Evolutionary conservation across 306 rosid species (phyloP), one percentile per base, ranked within the genome.

Genomic region (Corylus avellana): DNA sequence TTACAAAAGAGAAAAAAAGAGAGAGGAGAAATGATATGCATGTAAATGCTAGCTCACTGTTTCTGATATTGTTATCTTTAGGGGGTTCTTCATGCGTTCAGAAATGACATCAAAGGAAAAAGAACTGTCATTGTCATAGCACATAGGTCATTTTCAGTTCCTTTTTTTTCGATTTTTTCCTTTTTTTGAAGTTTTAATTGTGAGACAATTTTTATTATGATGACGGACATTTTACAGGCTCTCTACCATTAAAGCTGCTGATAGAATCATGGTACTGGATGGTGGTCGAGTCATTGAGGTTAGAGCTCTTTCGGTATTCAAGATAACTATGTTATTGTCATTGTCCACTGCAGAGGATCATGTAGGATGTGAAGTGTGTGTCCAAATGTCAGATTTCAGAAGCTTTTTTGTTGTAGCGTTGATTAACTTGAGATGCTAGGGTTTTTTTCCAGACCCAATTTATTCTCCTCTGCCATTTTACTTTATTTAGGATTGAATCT

Each of bases 211-310:
- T 58, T 14, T 27, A 76, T 78, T 46, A 74, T 55, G 51, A 27
- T 51, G 77, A 57, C 4, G 25, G 18, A 48, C 1, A 2, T 77
- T 81, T 76, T 57, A 58, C 72, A 87, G 90, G 78, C 78, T 87
- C 46, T 87, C 90, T 12, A 87, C 87, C 2, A 75, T 87, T 59
- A 69, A 66, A 79, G 82, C 84, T 73, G 90, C 88, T 67, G 88
- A 87, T 75, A 84, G 83, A 78, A 84, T 84, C 55, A 13, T 87
- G 35, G 88, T 87, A n/a, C 79, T 87, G 88, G 84, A 87, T 32
- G 35, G 75, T 5, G 90, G 90, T 42, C 84, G 80, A 70, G 77
- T 86, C 7, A 58, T 69, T 61, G 86, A 87, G 90, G 90, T 87
- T 59, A 81, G 85, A 9, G 8, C 20, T 68, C 42, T 44, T 27